Evolutionary conservation across 495 filamentous ascomycete species (phyloP).

Genomic region (Lepidopterella palustris): DNA sequence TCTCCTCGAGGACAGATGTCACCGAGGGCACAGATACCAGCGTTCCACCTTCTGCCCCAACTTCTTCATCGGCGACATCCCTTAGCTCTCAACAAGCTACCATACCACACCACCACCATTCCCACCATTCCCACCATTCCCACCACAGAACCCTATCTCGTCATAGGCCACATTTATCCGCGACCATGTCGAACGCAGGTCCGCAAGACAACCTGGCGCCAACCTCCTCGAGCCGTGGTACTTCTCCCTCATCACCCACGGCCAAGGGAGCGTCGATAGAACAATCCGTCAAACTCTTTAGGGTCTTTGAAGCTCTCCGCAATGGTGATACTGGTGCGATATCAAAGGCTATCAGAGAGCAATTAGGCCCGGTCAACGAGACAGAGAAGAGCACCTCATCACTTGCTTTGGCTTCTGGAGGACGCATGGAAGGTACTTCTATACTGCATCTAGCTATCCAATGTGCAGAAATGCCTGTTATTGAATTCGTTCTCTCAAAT

Average conservation of each 20-base stretch:
- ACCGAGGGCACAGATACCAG: constrained; percentile 20
- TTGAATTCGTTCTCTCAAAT: constrained; percentile 83
- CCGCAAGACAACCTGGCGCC: constrained; percentile 11
- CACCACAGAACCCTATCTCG: constrained; percentile 11
- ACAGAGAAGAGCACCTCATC: constrained; percentile 50
- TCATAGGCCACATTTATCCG: constrained; percentile 38
- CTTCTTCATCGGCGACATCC: constrained; percentile 13
- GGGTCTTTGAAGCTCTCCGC: constrained; percentile 84
- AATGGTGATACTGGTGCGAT: constrained; percentile 88
- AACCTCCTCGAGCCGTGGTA: constrained; percentile 13
- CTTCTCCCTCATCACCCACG: constrained; percentile 30
- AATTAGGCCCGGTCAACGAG: constrained; percentile 38
- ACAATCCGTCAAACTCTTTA: constrained; percentile 88
- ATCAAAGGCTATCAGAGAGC: constrained; percentile 75
- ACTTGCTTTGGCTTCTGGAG: constrained; percentile 34
- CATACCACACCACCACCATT: constrained; percentile 2
- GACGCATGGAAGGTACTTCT: constrained; percentile 67
- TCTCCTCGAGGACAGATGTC: constrained; percentile 34
- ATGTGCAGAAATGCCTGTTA: constrained; percentile 87
- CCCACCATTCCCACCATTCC: neutral
- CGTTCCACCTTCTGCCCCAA: constrained; percentile 1
- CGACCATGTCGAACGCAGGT: constrained; percentile 34
- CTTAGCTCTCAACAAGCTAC: constrained; percentile 19
- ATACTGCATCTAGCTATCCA: constrained; percentile 94
- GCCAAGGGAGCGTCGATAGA: constrained; percentile 61